phyloP scores from a whole-genome alignment of 352 stramenopile genomes.

The Albugo laibachii region DNA sequence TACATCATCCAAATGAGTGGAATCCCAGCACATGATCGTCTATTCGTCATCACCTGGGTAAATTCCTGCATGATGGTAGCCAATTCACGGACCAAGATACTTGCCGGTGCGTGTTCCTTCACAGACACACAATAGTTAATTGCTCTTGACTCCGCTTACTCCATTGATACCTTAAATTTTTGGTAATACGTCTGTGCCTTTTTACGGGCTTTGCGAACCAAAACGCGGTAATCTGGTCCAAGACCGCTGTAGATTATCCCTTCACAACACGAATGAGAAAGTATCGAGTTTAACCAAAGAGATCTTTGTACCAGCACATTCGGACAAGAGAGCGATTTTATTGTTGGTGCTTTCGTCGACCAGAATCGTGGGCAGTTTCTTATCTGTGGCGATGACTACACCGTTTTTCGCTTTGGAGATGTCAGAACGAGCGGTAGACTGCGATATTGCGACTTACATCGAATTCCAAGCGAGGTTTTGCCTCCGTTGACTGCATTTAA shows the following conservation, averaged over 20 bases:
- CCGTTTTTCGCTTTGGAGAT: slow-evolving; percentile 87
- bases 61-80: slow-evolving; percentile 99
- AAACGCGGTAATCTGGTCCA: slow-evolving; percentile 96
- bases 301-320: slow-evolving; percentile 28
- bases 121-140: not conserved
- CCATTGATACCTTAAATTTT: slow-evolving; percentile 70
- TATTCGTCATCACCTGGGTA: slow-evolving; percentile 48
- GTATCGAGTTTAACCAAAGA: slow-evolving; percentile 9
- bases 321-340: slow-evolving; percentile 92
- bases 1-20: slow-evolving; percentile 13
- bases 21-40: not conserved
- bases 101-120: slow-evolving; percentile 83
- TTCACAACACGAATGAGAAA: slow-evolving; percentile 1
- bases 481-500: slow-evolving; percentile 96
- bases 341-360: slow-evolving; percentile 90
- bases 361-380: slow-evolving; percentile 91
- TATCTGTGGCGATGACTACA: slow-evolving; percentile 98
- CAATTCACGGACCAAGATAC: slow-evolving; percentile 91
- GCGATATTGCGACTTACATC: slow-evolving; percentile 22
- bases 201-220: slow-evolving; percentile 92
- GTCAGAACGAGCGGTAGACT: not conserved
- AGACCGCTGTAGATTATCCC: slow-evolving; percentile 96
- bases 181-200: slow-evolving; percentile 90
- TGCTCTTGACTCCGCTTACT: not conserved
- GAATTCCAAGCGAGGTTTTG: slow-evolving; percentile 95